These are phyloP conservation scores for Escovopsis sp. DNA, from an alignment of 2,329 filamentous ascomycete genomes.

Conservation along the genomic window DNA sequence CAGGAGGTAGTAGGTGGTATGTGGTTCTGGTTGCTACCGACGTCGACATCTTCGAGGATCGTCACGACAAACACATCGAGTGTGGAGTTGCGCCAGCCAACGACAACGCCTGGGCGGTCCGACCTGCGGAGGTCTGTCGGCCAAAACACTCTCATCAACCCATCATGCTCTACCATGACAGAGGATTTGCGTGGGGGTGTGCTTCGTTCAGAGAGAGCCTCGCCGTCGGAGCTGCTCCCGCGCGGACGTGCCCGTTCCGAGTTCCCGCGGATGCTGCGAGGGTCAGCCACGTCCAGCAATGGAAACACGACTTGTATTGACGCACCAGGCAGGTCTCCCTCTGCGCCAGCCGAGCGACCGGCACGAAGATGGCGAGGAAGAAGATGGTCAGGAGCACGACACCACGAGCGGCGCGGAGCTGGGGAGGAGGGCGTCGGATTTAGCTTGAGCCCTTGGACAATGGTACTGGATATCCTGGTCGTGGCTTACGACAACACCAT, in stretches of 20 bases:
- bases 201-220: conserved; percentile 64
- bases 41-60: conserved; percentile 80
- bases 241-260: conserved; percentile 72
- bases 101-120: conserved; percentile 65
- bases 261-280: conserved; percentile 53
- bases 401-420: conserved; percentile 76
- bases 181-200: conserved; percentile 12
- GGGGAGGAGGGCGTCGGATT: conserved; percentile 2
- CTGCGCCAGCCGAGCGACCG: conserved; percentile 67
- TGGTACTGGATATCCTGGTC: conserved; percentile 17
- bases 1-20: no score
- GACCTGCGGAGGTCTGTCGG: conserved; percentile 68
- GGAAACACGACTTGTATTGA: background rate
- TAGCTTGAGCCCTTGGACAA: background rate
- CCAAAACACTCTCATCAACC: conserved; percentile 97
- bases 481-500: conserved; percentile 77
- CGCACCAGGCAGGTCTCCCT: conserved; percentile 68
- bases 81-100: conserved; percentile 90
- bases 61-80: conserved; percentile 83
- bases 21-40: conserved; percentile 24
- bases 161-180: conserved; percentile 63
- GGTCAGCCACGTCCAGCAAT: background rate
- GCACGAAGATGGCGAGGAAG: conserved; percentile 73
- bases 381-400: conserved; percentile 69
- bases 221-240: conserved; percentile 86